These are phyloP conservation scores for Metschnikowia reukaufii DNA, from an alignment of 805 yeast genomes.

Conservation along the genomic window DNA sequence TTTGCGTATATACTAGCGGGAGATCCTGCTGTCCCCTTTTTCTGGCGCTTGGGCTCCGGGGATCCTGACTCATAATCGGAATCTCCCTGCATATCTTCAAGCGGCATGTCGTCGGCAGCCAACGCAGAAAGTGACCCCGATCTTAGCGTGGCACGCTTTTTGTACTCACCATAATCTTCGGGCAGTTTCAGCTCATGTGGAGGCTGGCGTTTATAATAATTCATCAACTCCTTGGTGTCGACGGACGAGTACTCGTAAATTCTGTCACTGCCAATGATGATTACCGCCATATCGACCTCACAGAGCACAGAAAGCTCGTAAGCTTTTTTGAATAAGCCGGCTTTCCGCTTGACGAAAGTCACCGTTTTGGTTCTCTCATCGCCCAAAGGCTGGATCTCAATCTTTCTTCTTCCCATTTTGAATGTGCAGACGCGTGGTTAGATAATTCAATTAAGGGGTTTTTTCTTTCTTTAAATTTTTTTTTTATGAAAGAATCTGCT, in stretches of 20 bases:
- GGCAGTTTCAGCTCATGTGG: constrained; percentile 66
- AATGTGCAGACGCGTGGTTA: background rate
- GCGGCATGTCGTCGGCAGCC: constrained; percentile 24
- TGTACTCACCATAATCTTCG: constrained; percentile 62
- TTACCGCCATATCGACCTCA: constrained; percentile 89
- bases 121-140: constrained; percentile 18
- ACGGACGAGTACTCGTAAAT: constrained; percentile 83
- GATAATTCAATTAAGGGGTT: too few species aligned
- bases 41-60: constrained; percentile 35
- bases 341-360: constrained; percentile 91
- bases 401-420: constrained; percentile 93
- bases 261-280: constrained; percentile 76
- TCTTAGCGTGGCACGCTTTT: constrained; percentile 33
- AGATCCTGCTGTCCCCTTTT: constrained; percentile 10
- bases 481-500: too few species aligned
- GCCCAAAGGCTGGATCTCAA: constrained; percentile 84
- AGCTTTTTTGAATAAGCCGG: constrained; percentile 88
- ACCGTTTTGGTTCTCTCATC: constrained; percentile 86
- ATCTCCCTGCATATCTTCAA: constrained; percentile 17
- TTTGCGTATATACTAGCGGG: constrained; percentile 16
- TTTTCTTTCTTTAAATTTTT: too few species aligned
- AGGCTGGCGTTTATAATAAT: constrained; percentile 23
- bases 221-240: constrained; percentile 43
- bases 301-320: constrained; percentile 86
- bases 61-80: constrained; percentile 37